Conservation (phyloP, 495 filamentous ascomycete species). For the Neurospora discreta region DNA sequence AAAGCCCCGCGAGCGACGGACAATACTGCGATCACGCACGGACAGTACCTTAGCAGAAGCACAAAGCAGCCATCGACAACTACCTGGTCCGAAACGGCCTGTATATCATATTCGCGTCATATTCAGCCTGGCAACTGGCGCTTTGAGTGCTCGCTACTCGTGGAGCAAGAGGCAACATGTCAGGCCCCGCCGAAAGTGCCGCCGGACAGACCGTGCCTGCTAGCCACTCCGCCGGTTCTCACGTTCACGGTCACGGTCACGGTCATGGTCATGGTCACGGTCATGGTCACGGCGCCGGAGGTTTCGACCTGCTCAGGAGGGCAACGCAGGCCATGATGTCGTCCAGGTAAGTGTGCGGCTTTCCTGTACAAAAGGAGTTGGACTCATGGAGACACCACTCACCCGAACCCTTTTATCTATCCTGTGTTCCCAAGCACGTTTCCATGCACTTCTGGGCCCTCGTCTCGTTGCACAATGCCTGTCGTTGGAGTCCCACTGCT, state of each 20-base stretch:
- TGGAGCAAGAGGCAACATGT: conserved; percentile 19
- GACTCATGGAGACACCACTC: not conserved
- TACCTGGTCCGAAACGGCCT: conserved; percentile 7
- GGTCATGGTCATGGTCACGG: conserved; percentile 9
- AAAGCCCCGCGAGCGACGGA: not conserved
- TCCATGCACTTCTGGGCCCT: not conserved
- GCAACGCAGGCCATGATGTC: conserved; percentile 48
- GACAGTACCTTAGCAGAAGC: not conserved
- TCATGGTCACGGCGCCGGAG: conserved; percentile 18
- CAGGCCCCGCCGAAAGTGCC: conserved; percentile 13
- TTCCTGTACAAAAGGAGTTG: conserved; percentile 2
- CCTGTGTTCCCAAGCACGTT: not conserved
- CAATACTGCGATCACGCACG: not conserved
- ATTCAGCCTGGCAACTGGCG: conserved; percentile 12
- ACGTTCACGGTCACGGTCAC: not conserved
- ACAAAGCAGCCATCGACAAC: conserved; percentile 1
- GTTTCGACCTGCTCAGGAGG: conserved; percentile 40
- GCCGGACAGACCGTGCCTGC: not conserved
- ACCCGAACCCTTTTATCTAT: conserved; percentile 2
- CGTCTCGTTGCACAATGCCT: conserved; percentile 1
- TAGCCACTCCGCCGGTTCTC: conserved; percentile 10
- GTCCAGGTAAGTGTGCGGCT: conserved; percentile 37
- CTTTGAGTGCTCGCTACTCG: not conserved
- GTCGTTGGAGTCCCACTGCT: not conserved
- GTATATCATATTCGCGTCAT: not conserved